Evolutionary conservation across 106 monocot genomes (phyloP).

Genomic region (Ottelia alismoides): DNA sequence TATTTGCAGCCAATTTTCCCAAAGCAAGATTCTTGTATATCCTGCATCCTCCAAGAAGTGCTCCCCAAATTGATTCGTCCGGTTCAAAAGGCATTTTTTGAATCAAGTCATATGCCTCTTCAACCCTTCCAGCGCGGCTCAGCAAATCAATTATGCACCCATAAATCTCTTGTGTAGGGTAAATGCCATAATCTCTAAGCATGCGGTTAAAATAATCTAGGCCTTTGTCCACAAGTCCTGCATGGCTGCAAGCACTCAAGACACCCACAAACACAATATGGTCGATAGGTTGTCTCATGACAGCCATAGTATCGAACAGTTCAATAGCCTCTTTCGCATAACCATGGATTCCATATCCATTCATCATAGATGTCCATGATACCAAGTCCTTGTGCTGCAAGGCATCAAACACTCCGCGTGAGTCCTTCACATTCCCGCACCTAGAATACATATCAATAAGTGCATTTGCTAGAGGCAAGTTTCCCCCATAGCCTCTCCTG

Average conservation of each 20-base stretch:
- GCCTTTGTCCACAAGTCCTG: conserved; percentile 64
- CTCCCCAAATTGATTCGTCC: conserved; percentile 65
- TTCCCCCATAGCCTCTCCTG: conserved; percentile 26
- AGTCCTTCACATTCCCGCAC: conserved; percentile 39
- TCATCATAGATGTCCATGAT: conserved; percentile 67
- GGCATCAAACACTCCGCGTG: conserved; percentile 34
- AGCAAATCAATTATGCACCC: conserved; percentile 71
- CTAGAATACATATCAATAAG: conserved; percentile 80
- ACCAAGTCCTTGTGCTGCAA: conserved; percentile 38
- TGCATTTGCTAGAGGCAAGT: conserved; percentile 37
- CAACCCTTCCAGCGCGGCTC: conserved; percentile 53
- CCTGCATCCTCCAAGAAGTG: conserved; percentile 67
- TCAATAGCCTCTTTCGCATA: conserved; percentile 40
- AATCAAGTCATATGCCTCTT: conserved; percentile 43
- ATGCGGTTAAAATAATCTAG: conserved; percentile 43
- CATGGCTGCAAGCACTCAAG: conserved; percentile 74
- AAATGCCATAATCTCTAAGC: conserved; percentile 15
- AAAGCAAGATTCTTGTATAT: conserved; percentile 34
- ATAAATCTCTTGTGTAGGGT: conserved; percentile 43
- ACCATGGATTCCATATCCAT: conserved; percentile 54
- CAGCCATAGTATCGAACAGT: conserved; percentile 49
- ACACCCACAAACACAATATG: conserved; percentile 41
- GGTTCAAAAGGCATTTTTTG: conserved; percentile 45
- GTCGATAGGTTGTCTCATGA: conserved; percentile 25
- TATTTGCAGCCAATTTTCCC: conserved; percentile 38